Base-by-base conservation (phyloP, 352 stramenopile species). In the Phytophthora pisi region DNA sequence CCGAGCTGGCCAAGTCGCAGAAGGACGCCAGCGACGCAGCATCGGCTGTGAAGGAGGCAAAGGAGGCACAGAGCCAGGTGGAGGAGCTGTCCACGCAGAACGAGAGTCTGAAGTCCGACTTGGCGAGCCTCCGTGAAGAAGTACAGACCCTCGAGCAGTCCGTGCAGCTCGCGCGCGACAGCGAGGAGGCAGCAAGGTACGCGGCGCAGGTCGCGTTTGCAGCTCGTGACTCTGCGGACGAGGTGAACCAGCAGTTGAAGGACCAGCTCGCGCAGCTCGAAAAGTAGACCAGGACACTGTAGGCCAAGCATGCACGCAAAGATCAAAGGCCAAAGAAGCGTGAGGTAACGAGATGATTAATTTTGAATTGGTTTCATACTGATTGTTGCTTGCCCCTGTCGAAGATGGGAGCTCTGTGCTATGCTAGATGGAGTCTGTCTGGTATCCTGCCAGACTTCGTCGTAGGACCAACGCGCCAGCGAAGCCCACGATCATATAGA, bases 371-470 rank as follows among this genome's bases (percentile, higher is more conserved):
- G 64, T 66, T 67, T 64, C 45, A 49, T 72, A 70, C 58, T 71
- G 53, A 45, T 77, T 31, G 31, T 45, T 64, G 31, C 26, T 67
- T 47, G 18, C 43, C 34, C 57, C 46, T 38, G 31, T 64, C 43
- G 9, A 58, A 6, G 24, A 7, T 10, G 30, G 13, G 2, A 43
- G 36, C 15, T 30, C 18, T 57, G 38, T 51, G 5, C 74, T 81
- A 96, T 46, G 3, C 74, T 81, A 96, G 59, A 96, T 92, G 6
- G 88, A 96, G 45, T 96, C 88, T 42, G 86, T 93, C 68, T 93
- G 86, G 55, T 96, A 96, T 4, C 86, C 85, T 36, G 82, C 84
- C 40, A 96, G 75, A 42, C 84, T 93, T 57, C 77, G 69, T 34
- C 88, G 80, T 46, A 96, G 62, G 43, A 96, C 81, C n/a, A 93